Conservation (phyloP, 176 grass and related monocot species). For the Lolium perenne region DNA sequence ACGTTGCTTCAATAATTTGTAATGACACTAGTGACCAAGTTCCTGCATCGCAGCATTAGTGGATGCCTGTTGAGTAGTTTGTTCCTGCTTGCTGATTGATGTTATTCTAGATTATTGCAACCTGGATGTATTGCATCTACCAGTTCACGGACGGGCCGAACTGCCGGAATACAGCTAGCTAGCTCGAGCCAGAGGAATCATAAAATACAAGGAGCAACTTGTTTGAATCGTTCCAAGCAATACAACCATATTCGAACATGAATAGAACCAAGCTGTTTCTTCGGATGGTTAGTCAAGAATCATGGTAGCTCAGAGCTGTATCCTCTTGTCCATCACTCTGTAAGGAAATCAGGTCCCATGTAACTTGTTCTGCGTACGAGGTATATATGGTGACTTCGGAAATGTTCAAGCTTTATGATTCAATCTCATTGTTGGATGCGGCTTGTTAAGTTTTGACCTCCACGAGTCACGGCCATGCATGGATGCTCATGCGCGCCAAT, state of each 20-base stretch:
- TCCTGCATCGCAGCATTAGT: neutral
- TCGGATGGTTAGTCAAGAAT: no score
- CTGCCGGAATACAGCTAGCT: neutral
- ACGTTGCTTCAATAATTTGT: neutral
- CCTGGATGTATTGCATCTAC: conserved; percentile 18
- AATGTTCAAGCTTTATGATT: no score
- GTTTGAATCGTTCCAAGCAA: neutral
- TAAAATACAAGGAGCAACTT: neutral
- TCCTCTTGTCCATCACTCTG: no score
- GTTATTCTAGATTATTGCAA: conserved; percentile 12
- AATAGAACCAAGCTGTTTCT: neutral
- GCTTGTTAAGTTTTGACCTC: no score
- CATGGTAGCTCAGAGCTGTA: no score
- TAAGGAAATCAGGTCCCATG: no score
- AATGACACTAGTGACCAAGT: conserved; percentile 16
- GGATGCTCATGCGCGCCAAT: no score
- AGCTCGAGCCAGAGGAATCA: neutral
- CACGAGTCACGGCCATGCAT: no score
- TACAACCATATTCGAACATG: neutral
- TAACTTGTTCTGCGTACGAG: no score
- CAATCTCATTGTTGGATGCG: no score
- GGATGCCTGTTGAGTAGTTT: neutral
- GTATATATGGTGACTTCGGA: no score
- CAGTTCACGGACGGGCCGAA: neutral
- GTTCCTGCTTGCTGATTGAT: conserved; percentile 25